Base-by-base conservation (phyloP, 306 rosid species). In the Casuarina cunninghamiana region DNA sequence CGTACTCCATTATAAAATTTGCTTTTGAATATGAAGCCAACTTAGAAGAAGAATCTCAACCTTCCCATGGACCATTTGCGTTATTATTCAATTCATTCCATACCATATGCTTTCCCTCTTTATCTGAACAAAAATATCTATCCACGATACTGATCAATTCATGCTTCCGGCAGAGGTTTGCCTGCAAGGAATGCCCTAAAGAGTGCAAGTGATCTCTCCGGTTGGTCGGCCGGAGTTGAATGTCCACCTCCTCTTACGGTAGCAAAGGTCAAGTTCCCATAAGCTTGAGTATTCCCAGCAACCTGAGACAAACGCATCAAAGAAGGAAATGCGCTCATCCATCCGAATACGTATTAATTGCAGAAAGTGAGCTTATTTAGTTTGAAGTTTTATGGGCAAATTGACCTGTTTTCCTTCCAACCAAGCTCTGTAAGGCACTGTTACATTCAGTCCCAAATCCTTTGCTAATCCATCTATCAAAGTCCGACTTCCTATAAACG, bases 401-500 rank as follows among this genome's bases (percentile, higher is more conserved):
- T 43, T 70, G 8, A 80, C 87, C 83, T 84, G 85, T n/a, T 84
- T 84, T 37, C 62, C 82, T 49, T 71, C 83, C 49, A 85, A 75
- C 85, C 88, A 81, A 3, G 70, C 66, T 17, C 81, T 49, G 65
- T 78, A 85, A 16, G 85, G 83, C 69, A 78, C 58, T 10, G 79
- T 78, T 50, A 83, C 78, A 6, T 55, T 15, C 5, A 85, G 63
- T 9, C 81, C 53, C 2, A 81, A 35, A 11, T 82, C 80, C 74
- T 71, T 80, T 72, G 89, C 92, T 43, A 86, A 65, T 41, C 43
- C 58, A 82, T 80, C 53, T 49, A 89, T 83, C 2, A 84, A 77
- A 7, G 68, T 71, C 76, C 93, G 58, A 3, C 84, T 84, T 17
- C 89, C 93, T 2, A 13, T 46, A n/a, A 88, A 80, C 5, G 92